Evolutionary conservation across 495 filamentous ascomycete genomes (phyloP).

Genomic region (Neurospora sp.): DNA sequence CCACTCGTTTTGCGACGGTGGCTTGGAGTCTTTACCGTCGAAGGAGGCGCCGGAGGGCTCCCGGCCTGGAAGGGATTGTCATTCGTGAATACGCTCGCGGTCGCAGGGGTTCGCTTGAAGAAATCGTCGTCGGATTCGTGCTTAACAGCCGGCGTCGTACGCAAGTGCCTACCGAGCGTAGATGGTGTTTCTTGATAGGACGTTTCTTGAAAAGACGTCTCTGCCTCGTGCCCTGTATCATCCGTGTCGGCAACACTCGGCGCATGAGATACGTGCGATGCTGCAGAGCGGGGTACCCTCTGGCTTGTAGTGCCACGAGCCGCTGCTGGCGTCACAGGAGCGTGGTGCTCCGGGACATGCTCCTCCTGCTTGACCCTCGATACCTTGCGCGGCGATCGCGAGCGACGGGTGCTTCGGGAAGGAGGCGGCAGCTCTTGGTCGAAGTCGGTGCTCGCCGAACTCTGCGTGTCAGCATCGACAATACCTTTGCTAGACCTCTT

Average conservation of each 20-base stretch:
- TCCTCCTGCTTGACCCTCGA: conserved; percentile 34
- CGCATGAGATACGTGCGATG: conserved; percentile 27
- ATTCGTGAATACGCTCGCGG: conserved; percentile 59
- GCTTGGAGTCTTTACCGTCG: conserved; percentile 28
- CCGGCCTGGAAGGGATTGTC: conserved; percentile 97
- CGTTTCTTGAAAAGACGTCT: not conserved
- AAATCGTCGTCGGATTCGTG: conserved; percentile 31
- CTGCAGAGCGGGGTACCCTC: conserved; percentile 37
- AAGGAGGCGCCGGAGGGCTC: conserved; percentile 27
- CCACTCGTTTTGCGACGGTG: conserved; percentile 30
- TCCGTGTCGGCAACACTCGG: conserved; percentile 36
- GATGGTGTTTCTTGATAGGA: conserved; percentile 14
- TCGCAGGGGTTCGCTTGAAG: conserved; percentile 34
- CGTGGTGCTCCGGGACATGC: conserved; percentile 33
- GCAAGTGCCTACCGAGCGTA: conserved; percentile 17
- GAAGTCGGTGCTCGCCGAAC: conserved; percentile 29
- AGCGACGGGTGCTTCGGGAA: conserved; percentile 18
- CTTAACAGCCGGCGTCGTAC: conserved; percentile 35
- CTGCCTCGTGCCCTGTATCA: conserved; percentile 35
- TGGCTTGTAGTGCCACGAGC: conserved; percentile 37
- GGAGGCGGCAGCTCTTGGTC: conserved; percentile 34
- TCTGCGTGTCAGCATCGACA: conserved; percentile 55
- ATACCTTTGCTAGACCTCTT: conserved; percentile 79
- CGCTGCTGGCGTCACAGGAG: conserved; percentile 23
- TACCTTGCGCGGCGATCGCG: conserved; percentile 39